Evolutionary conservation across 2,329 filamentous ascomycete species (phyloP), one percentile per base, ranked within the genome.

Genomic region (Xylaria sp.): DNA sequence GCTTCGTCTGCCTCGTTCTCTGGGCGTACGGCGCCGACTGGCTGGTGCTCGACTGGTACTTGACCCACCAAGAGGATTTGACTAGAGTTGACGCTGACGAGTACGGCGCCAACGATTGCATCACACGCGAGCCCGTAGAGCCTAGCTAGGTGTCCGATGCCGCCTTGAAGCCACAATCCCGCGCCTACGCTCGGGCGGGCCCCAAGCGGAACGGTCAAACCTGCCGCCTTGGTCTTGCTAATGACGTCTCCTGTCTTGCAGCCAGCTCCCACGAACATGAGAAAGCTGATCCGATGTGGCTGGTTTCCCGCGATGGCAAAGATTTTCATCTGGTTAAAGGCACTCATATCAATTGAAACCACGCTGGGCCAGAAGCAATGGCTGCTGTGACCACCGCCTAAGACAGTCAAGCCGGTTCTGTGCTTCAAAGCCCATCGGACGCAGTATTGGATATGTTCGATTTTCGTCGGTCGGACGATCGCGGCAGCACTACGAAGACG

Each of bases 101-200:
- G 13, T 1, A 90, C 83, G 23, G 86, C 88, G 70, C 89, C 88
- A n/a, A 90, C 76, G 55, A 91, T 86, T 54, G 83, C 76, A 71
- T 91, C 89, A 71, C 87, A 90, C 2, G 87, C 70, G 13, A 91
- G 86, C 1, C 89, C 88, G 70, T 88, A 77, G 9, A 82, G 64
- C 67, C 88, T 82, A 43, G 85, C 74, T n/a, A 89, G 79, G 71
- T 90, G 88, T 1, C 89, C 88, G 58, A 91, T 88, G 62, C 89
- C 89, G 49, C 89, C 89, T 80, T 91, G 88, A 56, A 91, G 80
- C 87, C 88, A 91, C 15, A 89, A 72, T 0, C 89, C 89, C 0
- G 87, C 84, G 2, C 89, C 89, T 31, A 91, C 88, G 71, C 88
- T 90, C 70, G 89, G 89, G 6, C 89, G 86, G 31, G 87, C 76